Conservation (phyloP, 371 early-diverging fungal genomes). For the Zopfochytrium polystomum region DNA sequence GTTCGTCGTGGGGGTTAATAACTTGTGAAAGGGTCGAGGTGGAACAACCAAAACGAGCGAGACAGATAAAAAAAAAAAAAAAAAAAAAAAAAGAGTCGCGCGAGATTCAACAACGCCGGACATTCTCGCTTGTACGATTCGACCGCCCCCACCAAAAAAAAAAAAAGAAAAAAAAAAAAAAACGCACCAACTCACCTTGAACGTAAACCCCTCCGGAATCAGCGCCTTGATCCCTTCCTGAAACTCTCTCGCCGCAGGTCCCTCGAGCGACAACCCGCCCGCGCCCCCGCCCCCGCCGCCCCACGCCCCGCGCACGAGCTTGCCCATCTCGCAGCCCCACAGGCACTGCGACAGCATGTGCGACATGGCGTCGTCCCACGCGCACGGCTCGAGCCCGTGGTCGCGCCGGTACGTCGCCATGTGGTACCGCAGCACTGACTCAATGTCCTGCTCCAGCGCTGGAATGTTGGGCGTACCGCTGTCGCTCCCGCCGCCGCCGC, state of each 20-base stretch:
- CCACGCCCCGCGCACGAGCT: slow-evolving; percentile 13
- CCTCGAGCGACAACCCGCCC: neutral
- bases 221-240: slow-evolving; percentile 30
- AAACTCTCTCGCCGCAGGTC: slow-evolving; percentile 23
- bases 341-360: slow-evolving; percentile 31
- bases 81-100: too few relatives aligned
- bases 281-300: neutral
- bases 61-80: too few relatives aligned
- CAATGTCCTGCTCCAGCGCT: slow-evolving; percentile 33
- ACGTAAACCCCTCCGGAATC: slow-evolving; percentile 43
- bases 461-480: too few relatives aligned
- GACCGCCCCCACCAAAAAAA: too few relatives aligned
- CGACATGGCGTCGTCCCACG: slow-evolving; percentile 32
- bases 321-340: slow-evolving; percentile 31
- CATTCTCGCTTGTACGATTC: too few relatives aligned
- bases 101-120: too few relatives aligned
- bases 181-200: slow-evolving; percentile 31
- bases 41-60: too few relatives aligned
- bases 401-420: slow-evolving; percentile 31
- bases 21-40: too few relatives aligned
- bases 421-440: slow-evolving; percentile 18
- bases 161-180: too few relatives aligned
- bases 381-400: slow-evolving; percentile 22
- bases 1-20: too few relatives aligned
- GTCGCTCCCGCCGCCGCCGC: neutral